These are phyloP conservation scores for Cordyceps farinosa DNA, from an alignment of 2,329 filamentous ascomycete species.

Conservation along the genomic window DNA sequence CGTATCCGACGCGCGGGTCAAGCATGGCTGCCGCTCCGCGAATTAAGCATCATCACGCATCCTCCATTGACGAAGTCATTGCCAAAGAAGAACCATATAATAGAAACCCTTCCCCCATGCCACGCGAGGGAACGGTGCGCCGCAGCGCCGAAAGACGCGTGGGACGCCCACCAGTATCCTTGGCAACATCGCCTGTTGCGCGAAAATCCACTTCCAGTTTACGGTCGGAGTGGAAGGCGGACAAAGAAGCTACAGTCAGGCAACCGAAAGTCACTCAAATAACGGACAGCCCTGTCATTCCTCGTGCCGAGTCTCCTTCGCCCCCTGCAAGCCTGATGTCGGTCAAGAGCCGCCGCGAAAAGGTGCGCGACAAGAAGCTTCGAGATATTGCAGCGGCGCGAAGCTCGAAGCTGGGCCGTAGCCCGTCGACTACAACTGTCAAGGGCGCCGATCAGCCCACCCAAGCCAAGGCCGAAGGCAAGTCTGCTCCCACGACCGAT, in stretches of 20 bases:
- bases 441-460: neutral
- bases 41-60: conserved; percentile 26
- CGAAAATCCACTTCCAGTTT: conserved; percentile 13
- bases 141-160: conserved; percentile 11
- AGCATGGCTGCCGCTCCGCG: conserved; percentile 25
- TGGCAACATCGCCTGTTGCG: conserved; percentile 2
- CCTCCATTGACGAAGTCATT: conserved; percentile 26
- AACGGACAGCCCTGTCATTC: conserved; percentile 23
- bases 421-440: neutral
- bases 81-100: conserved; percentile 2
- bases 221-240: neutral
- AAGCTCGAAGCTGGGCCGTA: neutral
- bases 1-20: conserved; percentile 26
- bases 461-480: neutral
- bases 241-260: neutral
- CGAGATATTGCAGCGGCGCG: conserved; percentile 38
- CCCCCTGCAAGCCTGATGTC: conserved; percentile 23
- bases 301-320: conserved; percentile 18
- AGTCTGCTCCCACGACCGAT: conserved; percentile 20
- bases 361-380: conserved; percentile 38
- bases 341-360: conserved; percentile 33
- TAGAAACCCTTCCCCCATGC: conserved; percentile 16
- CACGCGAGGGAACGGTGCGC: neutral
- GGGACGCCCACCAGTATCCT: conserved; percentile 11
- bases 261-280: conserved; percentile 17